Evolutionary conservation across 2,329 filamentous ascomycete species (phyloP).

Genomic region (Boeremia lycopersici): DNA sequence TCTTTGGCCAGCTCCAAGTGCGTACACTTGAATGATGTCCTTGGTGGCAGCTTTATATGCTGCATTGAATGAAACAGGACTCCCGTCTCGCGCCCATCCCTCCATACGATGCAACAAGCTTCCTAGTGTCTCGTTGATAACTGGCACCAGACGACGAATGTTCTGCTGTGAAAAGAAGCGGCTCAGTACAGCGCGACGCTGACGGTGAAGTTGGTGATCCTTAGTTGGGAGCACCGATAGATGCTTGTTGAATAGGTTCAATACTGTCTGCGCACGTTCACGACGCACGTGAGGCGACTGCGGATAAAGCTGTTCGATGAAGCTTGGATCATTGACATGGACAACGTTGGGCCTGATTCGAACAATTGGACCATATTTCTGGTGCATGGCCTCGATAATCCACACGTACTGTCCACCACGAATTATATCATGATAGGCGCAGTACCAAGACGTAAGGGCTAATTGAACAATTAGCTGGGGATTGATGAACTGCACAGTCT

Average conservation of each 20-base stretch:
- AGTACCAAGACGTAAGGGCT: conserved; percentile 24
- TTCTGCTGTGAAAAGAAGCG: conserved; percentile 12
- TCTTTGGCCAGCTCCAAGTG: conserved; percentile 13
- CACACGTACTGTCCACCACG: conserved; percentile 18
- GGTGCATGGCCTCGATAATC: conserved; percentile 31
- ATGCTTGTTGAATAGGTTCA: conserved; percentile 5
- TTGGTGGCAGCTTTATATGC: conserved; percentile 10
- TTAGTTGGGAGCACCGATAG: conserved; percentile 6
- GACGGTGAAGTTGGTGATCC: conserved; percentile 6
- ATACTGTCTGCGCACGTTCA: conserved; percentile 8
- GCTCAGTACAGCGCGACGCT: conserved; percentile 6
- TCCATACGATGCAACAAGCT: conserved; percentile 3
- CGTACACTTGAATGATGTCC: conserved; percentile 5
- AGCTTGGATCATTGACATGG: conserved; percentile 21
- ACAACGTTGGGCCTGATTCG: conserved; percentile 18
- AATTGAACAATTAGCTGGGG: background rate
- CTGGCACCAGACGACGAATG: conserved; percentile 4
- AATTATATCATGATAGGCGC: conserved; percentile 34
- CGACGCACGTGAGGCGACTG: conserved; percentile 5
- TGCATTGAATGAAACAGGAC: background rate
- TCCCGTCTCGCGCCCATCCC: background rate
- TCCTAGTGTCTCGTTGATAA: conserved; percentile 4
- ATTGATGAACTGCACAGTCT: too few species aligned
- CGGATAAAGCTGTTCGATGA: conserved; percentile 14
- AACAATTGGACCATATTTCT: conserved; percentile 27